A percentile compares a stretch with the other conserved stretches of the same genome.
Evolutionary conservation across 192 early-diverging fungal genomes (phyloP).

Genomic region (Backusella mclennaniae): DNA sequence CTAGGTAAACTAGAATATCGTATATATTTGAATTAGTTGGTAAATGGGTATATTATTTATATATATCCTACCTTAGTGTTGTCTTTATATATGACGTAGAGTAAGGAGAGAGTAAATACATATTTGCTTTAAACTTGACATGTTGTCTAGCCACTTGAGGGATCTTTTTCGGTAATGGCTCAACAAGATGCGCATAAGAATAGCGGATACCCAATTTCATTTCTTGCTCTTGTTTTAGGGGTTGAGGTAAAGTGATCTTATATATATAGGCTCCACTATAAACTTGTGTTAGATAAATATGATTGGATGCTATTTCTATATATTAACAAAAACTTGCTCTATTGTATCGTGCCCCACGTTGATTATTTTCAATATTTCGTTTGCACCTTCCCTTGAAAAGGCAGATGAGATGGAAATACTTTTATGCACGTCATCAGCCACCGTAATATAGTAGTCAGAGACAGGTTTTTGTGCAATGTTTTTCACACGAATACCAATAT

Average conservation of each 20-base stretch:
- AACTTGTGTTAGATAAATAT: background rate
- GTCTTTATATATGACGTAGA: constrained; percentile 72
- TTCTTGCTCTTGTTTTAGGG: constrained; percentile 59
- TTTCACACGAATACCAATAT: constrained; percentile 39
- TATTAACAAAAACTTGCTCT: constrained; percentile 2
- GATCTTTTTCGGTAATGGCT: constrained; percentile 50
- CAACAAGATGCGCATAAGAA: constrained; percentile 40
- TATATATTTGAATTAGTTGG: no score
- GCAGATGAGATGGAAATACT: constrained; percentile 41
- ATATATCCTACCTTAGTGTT: constrained; percentile 61
- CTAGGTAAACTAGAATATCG: constrained; percentile 31
- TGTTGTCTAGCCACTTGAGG: constrained; percentile 67
- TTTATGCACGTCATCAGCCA: constrained; percentile 22
- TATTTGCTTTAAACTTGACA: constrained; percentile 59
- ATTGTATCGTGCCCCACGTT: constrained; percentile 23
- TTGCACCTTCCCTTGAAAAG: constrained; percentile 38
- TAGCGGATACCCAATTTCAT: constrained; percentile 55
- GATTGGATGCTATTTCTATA: background rate
- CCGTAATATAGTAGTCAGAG: constrained; percentile 46
- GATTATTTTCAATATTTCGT: constrained; percentile 31
- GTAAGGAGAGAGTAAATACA: constrained; percentile 67
- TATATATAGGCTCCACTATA: constrained; percentile 42
- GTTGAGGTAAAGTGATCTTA: constrained; percentile 42
- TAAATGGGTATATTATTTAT: no score
- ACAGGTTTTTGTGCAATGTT: constrained; percentile 40